Conservation (phyloP, 2,329 filamentous ascomycete genomes). For the Neofusicoccum laricinum region DNA sequence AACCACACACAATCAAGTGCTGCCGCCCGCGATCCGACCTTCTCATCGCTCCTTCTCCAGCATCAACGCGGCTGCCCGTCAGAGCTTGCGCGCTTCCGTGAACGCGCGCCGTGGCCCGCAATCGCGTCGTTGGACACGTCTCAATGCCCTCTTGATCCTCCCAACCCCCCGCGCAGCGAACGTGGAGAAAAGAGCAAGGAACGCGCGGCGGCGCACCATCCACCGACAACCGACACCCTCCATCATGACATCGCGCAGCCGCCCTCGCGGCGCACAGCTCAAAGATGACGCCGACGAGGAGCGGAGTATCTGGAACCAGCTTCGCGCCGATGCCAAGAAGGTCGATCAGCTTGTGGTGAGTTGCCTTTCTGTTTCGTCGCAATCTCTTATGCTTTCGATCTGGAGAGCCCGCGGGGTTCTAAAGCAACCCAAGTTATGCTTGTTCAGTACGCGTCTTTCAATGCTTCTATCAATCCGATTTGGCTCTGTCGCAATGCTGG, state of each 20-base stretch:
- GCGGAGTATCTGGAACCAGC: constrained; percentile 48
- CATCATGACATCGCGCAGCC: constrained; percentile 45
- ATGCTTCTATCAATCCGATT: neutral
- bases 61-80: neutral
- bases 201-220: constrained; percentile 3
- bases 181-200: constrained; percentile 14
- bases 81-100: neutral
- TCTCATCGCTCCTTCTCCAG: neutral
- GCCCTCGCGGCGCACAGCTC: constrained; percentile 40
- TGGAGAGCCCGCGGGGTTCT: neutral
- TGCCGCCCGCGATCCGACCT: neutral
- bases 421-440: neutral
- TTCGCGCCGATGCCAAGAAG: constrained; percentile 43
- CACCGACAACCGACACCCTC: neutral
- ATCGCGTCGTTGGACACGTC: neutral
- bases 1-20: neutral
- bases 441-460: neutral
- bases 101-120: neutral
- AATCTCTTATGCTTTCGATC: neutral
- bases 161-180: neutral
- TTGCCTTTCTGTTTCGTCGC: neutral
- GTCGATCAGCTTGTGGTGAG: constrained; percentile 49
- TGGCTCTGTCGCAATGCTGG: neutral
- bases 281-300: constrained; percentile 53
- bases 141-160: constrained; percentile 8